phyloP scores from a whole-genome alignment of 371 early-diverging fungal genomes.

The Saksenaea oblongispora region DNA sequence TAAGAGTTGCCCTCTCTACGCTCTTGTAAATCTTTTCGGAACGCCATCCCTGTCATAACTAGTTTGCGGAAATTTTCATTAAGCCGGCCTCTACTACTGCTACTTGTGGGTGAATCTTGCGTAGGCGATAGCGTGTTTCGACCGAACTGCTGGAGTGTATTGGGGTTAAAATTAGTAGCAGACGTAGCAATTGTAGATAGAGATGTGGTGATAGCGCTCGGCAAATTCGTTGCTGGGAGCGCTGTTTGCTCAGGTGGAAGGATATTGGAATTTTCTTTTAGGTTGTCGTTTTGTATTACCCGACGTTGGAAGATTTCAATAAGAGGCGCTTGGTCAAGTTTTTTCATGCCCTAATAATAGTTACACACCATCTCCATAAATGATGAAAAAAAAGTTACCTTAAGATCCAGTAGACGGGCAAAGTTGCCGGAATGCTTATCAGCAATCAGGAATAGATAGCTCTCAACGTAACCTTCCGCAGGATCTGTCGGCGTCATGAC shows the following conservation, averaged over 20 bases:
- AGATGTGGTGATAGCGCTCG: slow-evolving; percentile 42
- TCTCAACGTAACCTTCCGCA: slow-evolving; percentile 79
- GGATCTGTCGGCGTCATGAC: slow-evolving; percentile 89
- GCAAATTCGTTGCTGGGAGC: slow-evolving; percentile 16
- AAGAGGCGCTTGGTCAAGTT: slow-evolving; percentile 55
- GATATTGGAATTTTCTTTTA: slow-evolving; percentile 39
- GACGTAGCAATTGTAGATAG: slow-evolving; percentile 46
- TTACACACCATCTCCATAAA: not conserved
- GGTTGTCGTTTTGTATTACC: slow-evolving; percentile 19
- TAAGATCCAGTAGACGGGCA: slow-evolving; percentile 81
- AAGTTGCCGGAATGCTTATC: slow-evolving; percentile 70
- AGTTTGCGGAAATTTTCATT: slow-evolving; percentile 56
- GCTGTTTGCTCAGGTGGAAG: slow-evolving; percentile 19
- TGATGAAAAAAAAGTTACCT: slow-evolving; percentile 45
- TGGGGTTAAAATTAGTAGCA: slow-evolving; percentile 41
- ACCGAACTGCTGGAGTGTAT: slow-evolving; percentile 19
- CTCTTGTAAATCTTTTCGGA: slow-evolving; percentile 52
- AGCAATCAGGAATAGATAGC: slow-evolving; percentile 83
- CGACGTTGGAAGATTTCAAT: slow-evolving; percentile 58
- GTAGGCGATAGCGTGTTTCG: slow-evolving; percentile 12
- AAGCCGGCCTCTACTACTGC: slow-evolving; percentile 35
- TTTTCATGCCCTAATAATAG: slow-evolving; percentile 49
- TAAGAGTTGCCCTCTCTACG: slow-evolving; percentile 23
- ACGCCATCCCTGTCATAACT: slow-evolving; percentile 57
- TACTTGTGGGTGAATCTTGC: slow-evolving; percentile 6